These are phyloP conservation scores for Ballota nigra DNA, from an alignment of 257 asterid genomes.

Conservation along the genomic window DNA sequence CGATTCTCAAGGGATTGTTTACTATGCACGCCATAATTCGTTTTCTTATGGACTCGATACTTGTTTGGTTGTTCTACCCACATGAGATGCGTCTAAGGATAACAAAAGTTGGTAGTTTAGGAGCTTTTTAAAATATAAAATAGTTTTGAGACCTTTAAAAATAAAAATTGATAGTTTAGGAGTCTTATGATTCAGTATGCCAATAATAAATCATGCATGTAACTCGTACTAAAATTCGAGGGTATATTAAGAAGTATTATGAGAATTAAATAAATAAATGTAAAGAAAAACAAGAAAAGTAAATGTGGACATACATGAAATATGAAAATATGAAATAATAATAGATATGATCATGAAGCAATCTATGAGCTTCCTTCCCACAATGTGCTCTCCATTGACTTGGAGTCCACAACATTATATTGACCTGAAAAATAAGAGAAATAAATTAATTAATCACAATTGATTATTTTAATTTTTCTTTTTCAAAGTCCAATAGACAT, in stretches of 20 bases:
- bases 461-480: neutral
- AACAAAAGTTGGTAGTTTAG: too few relatives aligned
- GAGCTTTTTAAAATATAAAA: too few relatives aligned
- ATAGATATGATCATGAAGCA: neutral
- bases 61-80: too few relatives aligned
- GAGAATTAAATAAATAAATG: neutral
- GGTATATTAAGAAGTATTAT: neutral
- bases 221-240: neutral
- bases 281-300: neutral
- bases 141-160: too few relatives aligned
- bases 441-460: neutral
- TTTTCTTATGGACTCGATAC: too few relatives aligned
- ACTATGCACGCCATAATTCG: too few relatives aligned
- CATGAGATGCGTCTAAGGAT: too few relatives aligned
- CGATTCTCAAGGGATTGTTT: too few relatives aligned
- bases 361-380: slow-evolving; percentile 57
- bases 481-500: neutral
- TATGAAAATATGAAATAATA: neutral
- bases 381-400: slow-evolving; percentile 46
- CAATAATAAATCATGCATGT: too few relatives aligned
- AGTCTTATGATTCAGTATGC: too few relatives aligned
- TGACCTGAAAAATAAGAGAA: slow-evolving; percentile 31
- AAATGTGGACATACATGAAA: neutral
- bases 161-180: too few relatives aligned
- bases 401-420: slow-evolving; percentile 39